Conservation (phyloP, 2,329 filamentous ascomycete species). For the Dactylellina haptotyla region DNA sequence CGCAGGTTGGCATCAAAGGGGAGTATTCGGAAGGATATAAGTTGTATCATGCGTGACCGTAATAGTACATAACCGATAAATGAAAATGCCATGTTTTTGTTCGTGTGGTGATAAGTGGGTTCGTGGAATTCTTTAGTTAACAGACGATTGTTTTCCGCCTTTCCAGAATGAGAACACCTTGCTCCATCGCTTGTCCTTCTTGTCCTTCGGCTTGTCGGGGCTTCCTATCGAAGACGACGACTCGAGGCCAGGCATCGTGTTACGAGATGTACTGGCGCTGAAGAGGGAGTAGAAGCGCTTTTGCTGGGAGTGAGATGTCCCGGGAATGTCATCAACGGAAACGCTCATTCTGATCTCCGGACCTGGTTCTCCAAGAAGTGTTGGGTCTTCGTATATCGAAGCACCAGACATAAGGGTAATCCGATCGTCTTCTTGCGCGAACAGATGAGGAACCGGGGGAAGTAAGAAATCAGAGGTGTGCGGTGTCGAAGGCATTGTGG, state of each 20-base stretch:
- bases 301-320: slow-evolving; percentile 40
- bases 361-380: slow-evolving; percentile 58
- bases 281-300: slow-evolving; percentile 57
- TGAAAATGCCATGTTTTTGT: slow-evolving; percentile 41
- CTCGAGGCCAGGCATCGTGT: slow-evolving; percentile 56
- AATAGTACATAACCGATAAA: slow-evolving; percentile 53
- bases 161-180: slow-evolving; percentile 58
- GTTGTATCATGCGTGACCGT: slow-evolving; percentile 51
- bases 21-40: slow-evolving; percentile 28
- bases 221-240: slow-evolving; percentile 40
- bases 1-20: slow-evolving; percentile 49
- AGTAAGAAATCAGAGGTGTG: slow-evolving; percentile 50
- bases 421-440: slow-evolving; percentile 44
- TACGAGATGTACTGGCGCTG: slow-evolving; percentile 57
- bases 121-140: slow-evolving; percentile 12
- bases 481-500: slow-evolving; percentile 50
- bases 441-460: slow-evolving; percentile 34
- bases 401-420: slow-evolving; percentile 52
- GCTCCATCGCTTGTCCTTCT: slow-evolving; percentile 58
- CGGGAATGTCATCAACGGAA: slow-evolving; percentile 57
- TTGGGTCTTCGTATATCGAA: slow-evolving; percentile 53
- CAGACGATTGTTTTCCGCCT: slow-evolving; percentile 55
- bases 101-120: slow-evolving; percentile 6
- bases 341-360: slow-evolving; percentile 59
- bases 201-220: slow-evolving; percentile 56